Conservation (phyloP, 106 monocot genomes). For the Hemerocallis citrina region DNA sequence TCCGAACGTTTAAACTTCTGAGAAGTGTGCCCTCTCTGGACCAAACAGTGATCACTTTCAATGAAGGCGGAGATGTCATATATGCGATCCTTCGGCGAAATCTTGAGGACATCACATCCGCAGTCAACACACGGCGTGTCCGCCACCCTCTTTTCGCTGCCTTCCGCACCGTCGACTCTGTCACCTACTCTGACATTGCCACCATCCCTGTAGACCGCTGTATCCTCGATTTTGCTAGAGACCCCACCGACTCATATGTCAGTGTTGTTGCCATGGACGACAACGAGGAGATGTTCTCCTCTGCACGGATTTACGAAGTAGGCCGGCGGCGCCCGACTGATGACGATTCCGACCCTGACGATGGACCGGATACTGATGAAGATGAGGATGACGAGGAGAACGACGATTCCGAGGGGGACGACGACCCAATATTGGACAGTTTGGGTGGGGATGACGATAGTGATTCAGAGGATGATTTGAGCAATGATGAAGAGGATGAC, state of each 20-base stretch:
- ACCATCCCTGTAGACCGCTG: slow-evolving; percentile 88
- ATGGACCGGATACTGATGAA: slow-evolving; percentile 67
- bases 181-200: slow-evolving; percentile 81
- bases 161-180: slow-evolving; percentile 88
- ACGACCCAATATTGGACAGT: slow-evolving; percentile 39
- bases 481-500: slow-evolving; percentile 53
- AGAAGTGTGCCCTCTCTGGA: slow-evolving; percentile 85
- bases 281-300: slow-evolving; percentile 81
- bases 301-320: slow-evolving; percentile 72
- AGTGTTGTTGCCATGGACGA: slow-evolving; percentile 96
- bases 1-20: slow-evolving; percentile 83
- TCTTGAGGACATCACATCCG: slow-evolving; percentile 80
- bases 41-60: slow-evolving; percentile 84
- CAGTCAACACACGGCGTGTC: slow-evolving; percentile 58
- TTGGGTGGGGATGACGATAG: slow-evolving; percentile 40
- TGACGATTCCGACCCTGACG: slow-evolving; percentile 95
- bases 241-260: slow-evolving; percentile 69
- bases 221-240: slow-evolving; percentile 74
- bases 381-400: slow-evolving; percentile 72
- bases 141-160: slow-evolving; percentile 84
- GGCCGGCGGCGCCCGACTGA: slow-evolving; percentile 75
- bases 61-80: slow-evolving; percentile 73
- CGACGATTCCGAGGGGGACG: slow-evolving; percentile 42
- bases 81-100: slow-evolving; percentile 92
- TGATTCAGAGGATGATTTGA: slow-evolving; percentile 33